Base-by-base conservation (phyloP, 345 rosid species). In the Acer negundo region DNA sequence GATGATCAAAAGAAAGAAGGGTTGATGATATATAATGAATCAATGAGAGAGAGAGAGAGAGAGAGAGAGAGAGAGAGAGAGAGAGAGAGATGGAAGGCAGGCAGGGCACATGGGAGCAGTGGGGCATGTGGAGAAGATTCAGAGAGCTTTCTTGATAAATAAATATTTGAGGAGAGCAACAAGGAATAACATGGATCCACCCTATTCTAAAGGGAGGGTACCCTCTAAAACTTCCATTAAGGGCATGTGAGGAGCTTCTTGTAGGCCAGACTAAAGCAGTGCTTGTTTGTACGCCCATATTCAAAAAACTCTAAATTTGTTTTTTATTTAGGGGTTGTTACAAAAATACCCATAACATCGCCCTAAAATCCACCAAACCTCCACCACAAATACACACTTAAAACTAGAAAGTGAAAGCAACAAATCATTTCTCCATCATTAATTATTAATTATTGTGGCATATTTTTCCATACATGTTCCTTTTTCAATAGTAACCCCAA, bases 61-160 rank as follows among this genome's bases (percentile, higher is more conserved):
- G 58, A 62, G 69, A 75, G n/a, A 62, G 44, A 64, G 72, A 62
- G 70, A 71, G 24, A 55, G 58, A 62, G 69, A 75, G n/a, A 62
- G 44, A 64, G 72, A 62, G 31, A n/a, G 76, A 79, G 79, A 71
- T 69, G 70, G 83, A 55, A 65, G 61, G 68, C 84, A 83, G 82
- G 86, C 87, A 81, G 80, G 73, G 90, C 97, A 90, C 93, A 92
- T 92, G 97, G 93, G 88, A 89, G 75, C 91, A 89, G 90, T 69
- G 71, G 81, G 77, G 86, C 97, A 87, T 89, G 90, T 92, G 94
- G 86, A 87, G 94, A 90, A 85, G 94, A 83, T 90, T 86, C 93
- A 86, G 88, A 87, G 70, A 73, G 82, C 84, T 75, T 79, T 70
- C 61, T 69, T 81, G 44, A 74, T 80, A 70, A 82, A 79, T 79